Conservation (phyloP, 306 rosid species). For the Casuarina glauca region DNA sequence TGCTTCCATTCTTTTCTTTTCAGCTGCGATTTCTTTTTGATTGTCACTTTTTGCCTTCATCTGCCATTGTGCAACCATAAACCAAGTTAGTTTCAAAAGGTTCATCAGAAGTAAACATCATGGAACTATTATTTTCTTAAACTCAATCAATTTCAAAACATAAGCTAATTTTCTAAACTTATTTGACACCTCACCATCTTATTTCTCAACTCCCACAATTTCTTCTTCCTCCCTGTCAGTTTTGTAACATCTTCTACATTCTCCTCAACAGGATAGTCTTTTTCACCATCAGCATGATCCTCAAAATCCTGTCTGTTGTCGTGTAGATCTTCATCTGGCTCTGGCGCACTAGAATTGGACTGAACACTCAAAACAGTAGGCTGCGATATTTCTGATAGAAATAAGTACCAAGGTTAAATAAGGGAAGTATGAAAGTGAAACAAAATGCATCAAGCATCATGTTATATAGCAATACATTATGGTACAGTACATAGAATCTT, state of each 20-base stretch:
- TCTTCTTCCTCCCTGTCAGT: slow-evolving; percentile 78
- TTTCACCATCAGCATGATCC: slow-evolving; percentile 54
- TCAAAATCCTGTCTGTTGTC: slow-evolving; percentile 48
- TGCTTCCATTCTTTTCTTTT: slow-evolving; percentile 94
- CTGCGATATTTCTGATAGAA: slow-evolving; percentile 41
- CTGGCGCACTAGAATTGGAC: slow-evolving; percentile 31
- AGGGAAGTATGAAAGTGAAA: background rate
- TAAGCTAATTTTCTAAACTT: background rate
- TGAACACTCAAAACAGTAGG: slow-evolving; percentile 44
- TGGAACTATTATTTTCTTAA: slow-evolving; percentile 4
- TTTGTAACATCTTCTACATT: slow-evolving; percentile 33
- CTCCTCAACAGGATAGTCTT: slow-evolving; percentile 45
- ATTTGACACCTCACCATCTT: slow-evolving; percentile 63
- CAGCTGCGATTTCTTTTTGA: slow-evolving; percentile 87
- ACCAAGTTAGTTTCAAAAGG: background rate
- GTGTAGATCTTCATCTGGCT: slow-evolving; percentile 46
- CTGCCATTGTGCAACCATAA: slow-evolving; percentile 38
- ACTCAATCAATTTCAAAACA: slow-evolving; percentile 2
- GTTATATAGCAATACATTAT: background rate
- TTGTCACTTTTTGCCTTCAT: slow-evolving; percentile 84
- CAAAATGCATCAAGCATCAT: background rate
- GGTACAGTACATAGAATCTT: background rate
- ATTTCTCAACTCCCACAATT: slow-evolving; percentile 76
- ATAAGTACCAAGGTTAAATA: slow-evolving; percentile 10
- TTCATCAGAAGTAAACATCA: background rate